Conservation (phyloP, 441 rosid genomes). For the Populus hybrid region DNA sequence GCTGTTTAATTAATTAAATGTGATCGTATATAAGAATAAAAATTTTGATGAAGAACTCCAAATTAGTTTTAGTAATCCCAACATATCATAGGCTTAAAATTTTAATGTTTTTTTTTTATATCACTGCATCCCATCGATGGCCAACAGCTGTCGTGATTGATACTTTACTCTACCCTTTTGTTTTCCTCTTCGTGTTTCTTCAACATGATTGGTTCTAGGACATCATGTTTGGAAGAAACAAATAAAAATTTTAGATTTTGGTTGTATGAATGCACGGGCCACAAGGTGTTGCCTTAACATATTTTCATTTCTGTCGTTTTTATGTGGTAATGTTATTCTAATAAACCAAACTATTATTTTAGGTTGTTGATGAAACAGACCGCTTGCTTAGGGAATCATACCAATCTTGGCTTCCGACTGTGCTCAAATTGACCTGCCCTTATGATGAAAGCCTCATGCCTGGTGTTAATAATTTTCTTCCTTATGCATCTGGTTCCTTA, state of each 20-base stretch:
- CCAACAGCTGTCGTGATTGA: background rate
- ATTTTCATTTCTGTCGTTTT: background rate
- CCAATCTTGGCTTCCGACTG: conserved; percentile 95
- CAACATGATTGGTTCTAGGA: background rate
- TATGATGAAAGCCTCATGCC: conserved; percentile 39
- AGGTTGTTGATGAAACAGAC: conserved; percentile 98
- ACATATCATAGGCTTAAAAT: background rate
- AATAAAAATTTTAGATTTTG: background rate
- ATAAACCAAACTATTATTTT: conserved; percentile 23
- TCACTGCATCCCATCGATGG: background rate
- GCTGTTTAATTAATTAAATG: background rate
- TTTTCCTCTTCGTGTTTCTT: background rate
- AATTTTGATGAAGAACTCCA: background rate
- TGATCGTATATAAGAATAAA: background rate
- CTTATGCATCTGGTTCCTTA: conserved; percentile 57
- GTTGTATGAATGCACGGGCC: background rate
- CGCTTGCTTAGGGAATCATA: conserved; percentile 91
- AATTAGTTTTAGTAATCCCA: background rate
- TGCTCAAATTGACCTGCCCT: conserved; percentile 59
- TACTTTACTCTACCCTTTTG: background rate
- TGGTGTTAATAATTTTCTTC: conserved; percentile 23
- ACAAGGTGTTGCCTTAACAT: background rate
- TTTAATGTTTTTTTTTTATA: too few relatives aligned
- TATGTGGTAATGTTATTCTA: background rate
- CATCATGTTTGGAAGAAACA: background rate